These are phyloP conservation scores for Candida caryicola DNA, from an alignment of 805 yeast species.

Conservation along the genomic window DNA sequence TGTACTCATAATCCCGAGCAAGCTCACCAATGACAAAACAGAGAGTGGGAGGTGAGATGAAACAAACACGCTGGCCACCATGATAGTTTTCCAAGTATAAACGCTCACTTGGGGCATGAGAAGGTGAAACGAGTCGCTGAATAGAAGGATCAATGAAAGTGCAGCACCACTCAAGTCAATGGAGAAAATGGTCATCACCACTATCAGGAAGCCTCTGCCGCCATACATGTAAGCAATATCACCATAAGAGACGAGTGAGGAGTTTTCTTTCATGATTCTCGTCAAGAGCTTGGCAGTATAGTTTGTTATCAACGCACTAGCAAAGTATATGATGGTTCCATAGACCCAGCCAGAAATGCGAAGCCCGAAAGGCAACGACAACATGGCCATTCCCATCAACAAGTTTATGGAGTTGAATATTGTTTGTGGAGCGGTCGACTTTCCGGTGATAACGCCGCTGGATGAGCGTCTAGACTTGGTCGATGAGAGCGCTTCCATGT, in stretches of 20 bases:
- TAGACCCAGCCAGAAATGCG: conserved; percentile 62
- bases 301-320: conserved; percentile 66
- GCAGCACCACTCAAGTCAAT: conserved; percentile 79
- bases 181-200: conserved; percentile 72
- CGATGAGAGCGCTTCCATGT: not conserved
- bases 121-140: conserved; percentile 73
- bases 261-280: conserved; percentile 75
- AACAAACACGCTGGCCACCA: conserved; percentile 40
- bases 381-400: conserved; percentile 64
- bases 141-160: conserved; percentile 74
- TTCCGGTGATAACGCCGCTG: conserved; percentile 1
- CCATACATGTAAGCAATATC: conserved; percentile 86
- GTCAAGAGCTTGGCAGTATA: conserved; percentile 77
- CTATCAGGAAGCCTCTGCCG: conserved; percentile 69
- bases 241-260: conserved; percentile 79
- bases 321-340: conserved; percentile 56
- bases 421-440: conserved; percentile 70
- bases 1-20: conserved; percentile 71
- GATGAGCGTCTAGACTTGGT: not conserved
- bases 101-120: conserved; percentile 14
- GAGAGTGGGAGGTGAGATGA: conserved; percentile 72
- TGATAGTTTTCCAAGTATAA: conserved; percentile 16
- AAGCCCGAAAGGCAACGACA: conserved; percentile 65
- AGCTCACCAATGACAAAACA: conserved; percentile 62
- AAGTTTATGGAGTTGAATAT: conserved; percentile 65